A percentile compares a stretch with the other conserved stretches of the same genome.
Evolutionary conservation across 805 yeast species (phyloP).

Genomic region (Myxozyma vanderwaltii): DNA sequence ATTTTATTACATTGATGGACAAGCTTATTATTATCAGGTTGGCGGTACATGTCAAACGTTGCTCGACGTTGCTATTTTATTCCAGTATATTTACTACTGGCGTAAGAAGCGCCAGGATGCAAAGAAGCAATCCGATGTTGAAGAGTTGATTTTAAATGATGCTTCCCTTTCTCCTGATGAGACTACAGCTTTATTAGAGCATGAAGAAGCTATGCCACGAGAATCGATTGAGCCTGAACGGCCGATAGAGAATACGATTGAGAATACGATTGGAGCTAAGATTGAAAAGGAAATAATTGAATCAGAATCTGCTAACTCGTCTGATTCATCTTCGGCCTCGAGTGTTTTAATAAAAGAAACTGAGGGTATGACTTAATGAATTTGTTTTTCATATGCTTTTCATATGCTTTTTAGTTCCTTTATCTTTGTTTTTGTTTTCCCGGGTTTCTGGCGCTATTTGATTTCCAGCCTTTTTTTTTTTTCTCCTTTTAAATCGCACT

Average conservation of each 20-base stretch:
- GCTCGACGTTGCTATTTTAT: constrained; percentile 70
- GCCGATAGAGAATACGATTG: background rate
- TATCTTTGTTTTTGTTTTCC: background rate
- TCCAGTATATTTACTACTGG: constrained; percentile 65
- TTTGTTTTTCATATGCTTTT: background rate
- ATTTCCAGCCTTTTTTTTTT: background rate
- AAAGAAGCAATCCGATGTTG: constrained; percentile 17
- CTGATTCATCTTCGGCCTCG: background rate
- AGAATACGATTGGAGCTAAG: background rate
- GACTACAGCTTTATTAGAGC: background rate
- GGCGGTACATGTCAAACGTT: constrained; percentile 73
- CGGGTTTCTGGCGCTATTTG: background rate
- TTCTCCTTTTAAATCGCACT: background rate
- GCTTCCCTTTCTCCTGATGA: background rate
- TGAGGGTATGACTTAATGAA: background rate
- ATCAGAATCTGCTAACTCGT: background rate
- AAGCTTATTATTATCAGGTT: constrained; percentile 48
- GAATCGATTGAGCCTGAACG: background rate
- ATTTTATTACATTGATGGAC: constrained; percentile 75
- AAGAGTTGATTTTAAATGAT: constrained; percentile 8
- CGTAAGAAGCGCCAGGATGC: constrained; percentile 23
- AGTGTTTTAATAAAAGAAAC: background rate
- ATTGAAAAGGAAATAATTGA: background rate
- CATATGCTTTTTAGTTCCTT: background rate
- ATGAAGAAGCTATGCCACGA: constrained; percentile 7